Conservation (phyloP, 2,329 filamentous ascomycete species). For the Sarocladium oryzae region DNA sequence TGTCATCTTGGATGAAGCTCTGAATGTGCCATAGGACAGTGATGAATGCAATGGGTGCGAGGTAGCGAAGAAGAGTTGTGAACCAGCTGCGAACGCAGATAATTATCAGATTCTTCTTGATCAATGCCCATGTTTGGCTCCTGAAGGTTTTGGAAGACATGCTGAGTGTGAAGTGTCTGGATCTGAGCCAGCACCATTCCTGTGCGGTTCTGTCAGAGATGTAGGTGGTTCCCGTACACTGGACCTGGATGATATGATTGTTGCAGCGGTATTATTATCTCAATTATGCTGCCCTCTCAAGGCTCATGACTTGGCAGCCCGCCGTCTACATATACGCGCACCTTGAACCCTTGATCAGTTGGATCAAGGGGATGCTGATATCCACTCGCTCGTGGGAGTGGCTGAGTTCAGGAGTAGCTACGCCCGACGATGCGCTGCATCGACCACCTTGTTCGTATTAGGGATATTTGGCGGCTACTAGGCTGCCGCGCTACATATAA, state of each 20-base stretch:
- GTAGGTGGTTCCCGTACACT: no score
- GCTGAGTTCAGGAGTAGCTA: background rate
- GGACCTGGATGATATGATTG: no score
- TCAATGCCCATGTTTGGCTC: background rate
- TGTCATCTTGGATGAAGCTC: slow-evolving; percentile 15
- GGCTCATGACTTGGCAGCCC: no score
- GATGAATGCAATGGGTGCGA: slow-evolving; percentile 23
- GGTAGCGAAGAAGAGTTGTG: slow-evolving; percentile 18
- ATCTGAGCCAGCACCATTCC: no score
- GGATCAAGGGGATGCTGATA: background rate
- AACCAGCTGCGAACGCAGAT: slow-evolving; percentile 17
- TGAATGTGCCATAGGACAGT: slow-evolving; percentile 22
- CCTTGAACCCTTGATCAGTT: no score
- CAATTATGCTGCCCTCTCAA: no score
- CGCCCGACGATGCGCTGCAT: background rate
- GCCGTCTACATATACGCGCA: no score
- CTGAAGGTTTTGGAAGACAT: background rate
- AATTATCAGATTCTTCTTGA: slow-evolving; percentile 21
- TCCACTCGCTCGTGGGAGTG: background rate
- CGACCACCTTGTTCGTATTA: background rate
- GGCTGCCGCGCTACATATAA: no score
- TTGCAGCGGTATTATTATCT: no score
- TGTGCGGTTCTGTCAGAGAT: no score
- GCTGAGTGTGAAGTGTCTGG: background rate
- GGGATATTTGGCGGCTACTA: no score